Base-by-base conservation (phyloP, 768 basidiomycete genomes). In the Guyanaporus albipodus region DNA sequence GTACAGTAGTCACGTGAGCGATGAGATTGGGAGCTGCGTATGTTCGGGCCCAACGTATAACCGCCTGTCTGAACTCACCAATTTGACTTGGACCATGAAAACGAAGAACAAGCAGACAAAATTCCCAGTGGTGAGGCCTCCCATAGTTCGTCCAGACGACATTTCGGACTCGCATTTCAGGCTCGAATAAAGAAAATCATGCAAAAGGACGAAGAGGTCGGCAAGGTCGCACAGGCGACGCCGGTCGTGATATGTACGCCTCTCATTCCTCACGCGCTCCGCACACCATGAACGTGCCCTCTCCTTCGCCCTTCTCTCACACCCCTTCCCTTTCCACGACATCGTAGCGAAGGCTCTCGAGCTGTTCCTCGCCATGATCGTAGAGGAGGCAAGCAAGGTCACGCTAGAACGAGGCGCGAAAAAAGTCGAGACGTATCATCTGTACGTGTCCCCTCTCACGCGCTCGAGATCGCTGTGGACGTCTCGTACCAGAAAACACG, bases 181-280 rank as follows among this genome's bases (percentile, higher is more conserved):
- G 94, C 95, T 4, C 85, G 95, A 36, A 98, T 98, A 73, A 98
- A 97, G 78, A 90, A 91, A 73, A 96, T 97, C 46, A 98, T 98
- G 91, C 95, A 98, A 73, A 92, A 93, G 64, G 95, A 98, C 62
- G 95, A 98, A 63, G 95, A 98, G 63, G 95, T 98, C 17, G 95
- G 95, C 48, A 98, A 98, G 66, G 91, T 98, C 26, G 92, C 95
- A 3, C 91, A 93, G 63, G 93, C 91, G 22, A 95, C 94, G 4
- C 95, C 95, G 1, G 79, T 97, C 49, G 90, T 97, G 48, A 96
- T 98, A 58, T 98, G 95, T 96, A 60, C 66, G 91, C 78, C 15
- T 32, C 31, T n/a, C 38, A 33, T 48, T 40, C 53, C 48, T 46
- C 34, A 12, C 43, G 46, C 45, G 39, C 49, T 4, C 49, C 50